Percentiles rank a stretch among this genome's conserved stretches.
phyloP scores from a whole-genome alignment of 78 protist species.

The Bigelowiella natans region DNA sequence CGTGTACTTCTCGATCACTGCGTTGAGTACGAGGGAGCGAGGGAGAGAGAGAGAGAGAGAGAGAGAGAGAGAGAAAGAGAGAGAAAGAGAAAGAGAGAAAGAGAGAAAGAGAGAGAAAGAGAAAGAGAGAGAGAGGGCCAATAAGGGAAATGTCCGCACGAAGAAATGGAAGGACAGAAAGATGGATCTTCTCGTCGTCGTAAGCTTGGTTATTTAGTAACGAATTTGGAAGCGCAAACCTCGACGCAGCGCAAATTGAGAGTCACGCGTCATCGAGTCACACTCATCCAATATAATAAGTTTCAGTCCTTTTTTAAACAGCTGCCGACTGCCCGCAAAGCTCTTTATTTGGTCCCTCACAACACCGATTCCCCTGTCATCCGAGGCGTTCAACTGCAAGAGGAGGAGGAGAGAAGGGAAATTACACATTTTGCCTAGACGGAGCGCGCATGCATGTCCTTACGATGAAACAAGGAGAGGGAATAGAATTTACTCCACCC shows the following conservation, averaged over 20 bases:
- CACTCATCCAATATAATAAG: constrained; percentile 86
- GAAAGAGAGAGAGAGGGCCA: not conserved
- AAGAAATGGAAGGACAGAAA: no score
- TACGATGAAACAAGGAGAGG: not conserved
- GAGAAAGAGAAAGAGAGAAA: no score
- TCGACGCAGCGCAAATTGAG: constrained; percentile 86
- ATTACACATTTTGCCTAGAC: not conserved
- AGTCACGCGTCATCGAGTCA: constrained; percentile 78
- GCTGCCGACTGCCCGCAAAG: constrained; percentile 57
- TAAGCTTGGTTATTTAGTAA: no score
- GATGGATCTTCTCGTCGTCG: no score
- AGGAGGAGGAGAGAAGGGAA: not conserved
- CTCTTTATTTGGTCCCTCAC: constrained; percentile 74
- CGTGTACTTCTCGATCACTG: constrained; percentile 80
- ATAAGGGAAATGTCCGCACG: not conserved
- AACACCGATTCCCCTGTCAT: constrained; percentile 86
- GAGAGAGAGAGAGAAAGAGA: no score
- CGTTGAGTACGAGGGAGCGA: not conserved
- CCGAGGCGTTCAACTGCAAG: constrained; percentile 91
- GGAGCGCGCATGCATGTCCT: not conserved
- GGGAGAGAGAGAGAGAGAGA: no score
- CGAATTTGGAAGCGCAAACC: no score
- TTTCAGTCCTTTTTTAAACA: constrained; percentile 45
- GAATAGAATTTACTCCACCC: not conserved
- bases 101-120: no score